Evolutionary conservation across 306 rosid species (phyloP), one percentile per base, ranked within the genome.

Genomic region (Lagenaria siceraria): DNA sequence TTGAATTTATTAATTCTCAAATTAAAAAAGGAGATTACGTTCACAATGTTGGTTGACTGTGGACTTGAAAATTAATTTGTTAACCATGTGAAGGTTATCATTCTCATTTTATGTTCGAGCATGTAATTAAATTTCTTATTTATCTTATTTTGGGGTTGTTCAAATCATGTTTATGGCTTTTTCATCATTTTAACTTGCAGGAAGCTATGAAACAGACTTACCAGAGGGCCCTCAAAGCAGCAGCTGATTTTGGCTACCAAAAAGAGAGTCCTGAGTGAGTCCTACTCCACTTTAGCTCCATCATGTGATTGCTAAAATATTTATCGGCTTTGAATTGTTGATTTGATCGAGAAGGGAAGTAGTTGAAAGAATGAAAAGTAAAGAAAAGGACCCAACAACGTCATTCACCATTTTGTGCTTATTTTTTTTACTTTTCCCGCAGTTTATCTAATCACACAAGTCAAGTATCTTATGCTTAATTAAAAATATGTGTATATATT

Each of bases 261-360:
- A 93, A 93, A 85, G 98, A 93, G 79, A 87, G 87, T 79, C 98
- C 98, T 0, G 98, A 93, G 98, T 93, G 79, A 88, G 98, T 91
- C 22, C 24, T 63, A 82, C 76, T 69, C 74, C 55, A 22, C 10
- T 21, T 80, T 49, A 75, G 68, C 43, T 60, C 8, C 76, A 49
- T 54, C 17, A 46, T 80, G 25, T 17, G 24, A 48, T 73, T 36
- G 79, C 49, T 62, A 38, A 33, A 11, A 13, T 52, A 46, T 46
- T 74, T 9, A 35, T 35, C 46, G 58, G 33, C 10, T 53, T 14
- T 14, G 9, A 51, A 48, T 46, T 49, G 24, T 46, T 68, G 24
- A 70, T 25, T 31, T 40, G 42, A 27, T 66, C 19, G 36, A 22
- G 55, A 69, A 35, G 21, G 51, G 17, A 42, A 25, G 13, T 35